These are phyloP conservation scores for Tetrahymena malaccensis DNA, from an alignment of 73 alveolate species.

Conservation along the genomic window DNA sequence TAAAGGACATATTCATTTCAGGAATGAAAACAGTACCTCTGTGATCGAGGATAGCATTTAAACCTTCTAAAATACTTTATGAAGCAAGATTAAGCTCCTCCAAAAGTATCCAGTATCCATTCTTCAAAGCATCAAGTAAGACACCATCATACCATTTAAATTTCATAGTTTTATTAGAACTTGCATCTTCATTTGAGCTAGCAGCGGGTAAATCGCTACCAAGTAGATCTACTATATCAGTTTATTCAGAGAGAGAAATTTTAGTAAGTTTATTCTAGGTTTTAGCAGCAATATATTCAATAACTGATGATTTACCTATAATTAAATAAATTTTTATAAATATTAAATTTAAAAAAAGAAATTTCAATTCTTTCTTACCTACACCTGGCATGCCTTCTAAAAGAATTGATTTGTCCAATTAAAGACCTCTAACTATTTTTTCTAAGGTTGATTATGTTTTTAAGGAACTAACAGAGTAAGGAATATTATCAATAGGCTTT, in stretches of 20 bases:
- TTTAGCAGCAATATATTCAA: not conserved
- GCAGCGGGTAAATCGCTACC: not conserved
- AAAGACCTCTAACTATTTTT: conserved; percentile 70
- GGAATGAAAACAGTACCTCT: conserved; percentile 93
- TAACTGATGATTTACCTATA: not conserved
- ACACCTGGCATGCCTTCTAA: conserved; percentile 98
- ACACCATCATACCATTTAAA: conserved; percentile 94
- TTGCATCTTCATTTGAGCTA: not conserved
- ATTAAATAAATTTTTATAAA: too few relatives aligned
- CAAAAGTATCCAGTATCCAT: conserved; percentile 87
- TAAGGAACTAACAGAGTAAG: conserved; percentile 69
- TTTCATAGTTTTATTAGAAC: conserved; percentile 1
- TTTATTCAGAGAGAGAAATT: not conserved
- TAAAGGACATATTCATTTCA: conserved; percentile 81
- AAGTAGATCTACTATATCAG: not conserved
- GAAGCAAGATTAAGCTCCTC: conserved; percentile 94
- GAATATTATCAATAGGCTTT: conserved; percentile 9
- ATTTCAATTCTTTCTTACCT: conserved; percentile 58
- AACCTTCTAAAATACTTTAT: conserved; percentile 94
- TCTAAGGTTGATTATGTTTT: conserved; percentile 53
- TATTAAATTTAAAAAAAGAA: too few relatives aligned
- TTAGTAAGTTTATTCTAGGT: not conserved
- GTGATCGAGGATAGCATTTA: conserved; percentile 97
- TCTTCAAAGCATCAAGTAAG: conserved; percentile 78
- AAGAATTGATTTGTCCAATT: conserved; percentile 67